phyloP scores from a whole-genome alignment of 306 rosid genomes.

The Erythrophleum fordii region DNA sequence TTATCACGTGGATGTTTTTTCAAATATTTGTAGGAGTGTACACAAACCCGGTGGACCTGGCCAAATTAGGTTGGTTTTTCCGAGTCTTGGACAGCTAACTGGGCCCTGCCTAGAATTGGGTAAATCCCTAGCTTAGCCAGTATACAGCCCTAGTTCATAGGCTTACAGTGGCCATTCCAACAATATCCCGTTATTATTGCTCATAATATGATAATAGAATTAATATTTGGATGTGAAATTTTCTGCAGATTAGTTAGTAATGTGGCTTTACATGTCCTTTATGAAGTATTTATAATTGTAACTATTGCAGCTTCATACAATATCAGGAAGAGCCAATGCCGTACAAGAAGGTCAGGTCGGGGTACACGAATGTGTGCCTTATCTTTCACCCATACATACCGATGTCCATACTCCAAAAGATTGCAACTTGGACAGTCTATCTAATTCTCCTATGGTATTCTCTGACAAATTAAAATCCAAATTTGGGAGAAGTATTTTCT shows the following conservation, averaged over 20 bases:
- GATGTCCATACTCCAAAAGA: constrained; percentile 50
- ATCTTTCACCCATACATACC: constrained; percentile 46
- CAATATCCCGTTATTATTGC: no score
- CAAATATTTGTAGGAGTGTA: no score
- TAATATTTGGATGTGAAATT: neutral
- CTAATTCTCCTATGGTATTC: constrained; percentile 64
- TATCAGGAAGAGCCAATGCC: constrained; percentile 55
- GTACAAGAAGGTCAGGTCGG: constrained; percentile 52
- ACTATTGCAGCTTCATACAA: constrained; percentile 65
- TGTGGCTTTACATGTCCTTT: constrained; percentile 1
- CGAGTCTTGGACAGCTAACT: no score
- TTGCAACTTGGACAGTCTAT: constrained; percentile 48
- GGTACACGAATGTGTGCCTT: constrained; percentile 43
- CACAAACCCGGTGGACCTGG: no score
- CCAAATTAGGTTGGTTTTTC: no score
- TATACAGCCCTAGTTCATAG: no score
- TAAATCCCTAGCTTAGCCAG: no score
- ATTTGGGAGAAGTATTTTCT: constrained; percentile 51
- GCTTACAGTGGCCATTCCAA: no score
- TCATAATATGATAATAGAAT: no score
- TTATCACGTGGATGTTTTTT: no score
- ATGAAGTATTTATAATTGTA: constrained; percentile 6
- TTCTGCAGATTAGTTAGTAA: constrained; percentile 10
- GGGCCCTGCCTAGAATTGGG: no score
- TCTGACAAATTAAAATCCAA: constrained; percentile 60